A percentile compares a stretch with the other conserved stretches of the same genome.
phyloP scores from a whole-genome alignment of 2,329 filamentous ascomycete species.

The Tetracladium maxilliforme region DNA sequence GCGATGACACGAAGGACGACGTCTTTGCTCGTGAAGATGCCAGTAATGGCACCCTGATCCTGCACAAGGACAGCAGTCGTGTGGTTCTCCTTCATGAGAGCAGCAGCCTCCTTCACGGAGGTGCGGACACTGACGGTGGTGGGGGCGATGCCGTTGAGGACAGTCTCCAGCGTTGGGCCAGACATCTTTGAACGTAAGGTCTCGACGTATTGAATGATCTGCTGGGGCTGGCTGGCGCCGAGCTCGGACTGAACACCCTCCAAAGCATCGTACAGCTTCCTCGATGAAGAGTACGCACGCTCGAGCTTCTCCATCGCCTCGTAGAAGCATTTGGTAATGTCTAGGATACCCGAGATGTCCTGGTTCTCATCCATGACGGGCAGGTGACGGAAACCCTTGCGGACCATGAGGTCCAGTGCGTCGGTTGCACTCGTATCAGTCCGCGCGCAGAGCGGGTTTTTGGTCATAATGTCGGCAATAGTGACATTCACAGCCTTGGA shows the following conservation, averaged over 20 bases:
- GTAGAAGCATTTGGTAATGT: slow-evolving; percentile 99
- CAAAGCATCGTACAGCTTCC: slow-evolving; percentile 91
- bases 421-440: slow-evolving; percentile 98
- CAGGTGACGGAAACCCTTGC: slow-evolving; percentile 93
- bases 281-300: slow-evolving; percentile 92
- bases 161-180: slow-evolving; percentile 86
- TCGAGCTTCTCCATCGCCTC: slow-evolving; percentile 99
- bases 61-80: slow-evolving; percentile 93
- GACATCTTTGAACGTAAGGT: slow-evolving; percentile 94
- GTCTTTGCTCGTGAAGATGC: slow-evolving; percentile 99
- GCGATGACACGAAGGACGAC: slow-evolving; percentile 96
- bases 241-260: slow-evolving; percentile 97
- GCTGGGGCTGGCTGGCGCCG: slow-evolving; percentile 88
- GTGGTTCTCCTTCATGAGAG: slow-evolving; percentile 97
- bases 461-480: slow-evolving; percentile 98
- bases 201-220: slow-evolving; percentile 98
- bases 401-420: slow-evolving; percentile 92
- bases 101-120: slow-evolving; percentile 88
- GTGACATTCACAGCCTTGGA: slow-evolving; percentile 81
- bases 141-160: slow-evolving; percentile 80
- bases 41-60: slow-evolving; percentile 92
- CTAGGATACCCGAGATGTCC: slow-evolving; percentile 92
- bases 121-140: slow-evolving; percentile 92
- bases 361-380: slow-evolving; percentile 99
- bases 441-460: slow-evolving; percentile 93